Conservation (phyloP, 2,329 filamentous ascomycete genomes). For the Monilinia fructicola region DNA sequence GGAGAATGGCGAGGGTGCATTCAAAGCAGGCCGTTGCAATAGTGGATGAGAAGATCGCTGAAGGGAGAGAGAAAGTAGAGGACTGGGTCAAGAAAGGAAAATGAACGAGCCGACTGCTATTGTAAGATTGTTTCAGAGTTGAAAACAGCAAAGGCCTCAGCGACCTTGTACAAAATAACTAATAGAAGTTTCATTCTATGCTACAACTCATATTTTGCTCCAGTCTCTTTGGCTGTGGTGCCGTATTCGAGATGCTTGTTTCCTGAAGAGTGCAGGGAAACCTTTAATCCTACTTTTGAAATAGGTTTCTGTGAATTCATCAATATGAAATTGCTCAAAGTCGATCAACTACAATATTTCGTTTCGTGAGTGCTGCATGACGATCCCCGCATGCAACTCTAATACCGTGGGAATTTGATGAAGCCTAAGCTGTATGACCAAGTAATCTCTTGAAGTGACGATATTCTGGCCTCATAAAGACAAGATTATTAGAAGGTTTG, state of each 20-base stretch:
- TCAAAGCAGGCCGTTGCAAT: slow-evolving; percentile 67
- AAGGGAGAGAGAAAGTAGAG: slow-evolving; percentile 75
- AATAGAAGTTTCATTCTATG: slow-evolving; percentile 2
- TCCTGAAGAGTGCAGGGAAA: background rate
- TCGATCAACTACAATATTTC: background rate
- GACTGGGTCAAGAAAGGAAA: slow-evolving; percentile 84
- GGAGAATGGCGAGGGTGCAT: slow-evolving; percentile 73
- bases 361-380: background rate
- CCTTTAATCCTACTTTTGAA: background rate
- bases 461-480: too few species aligned
- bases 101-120: slow-evolving; percentile 28
- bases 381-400: background rate
- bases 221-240: background rate
- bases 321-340: background rate
- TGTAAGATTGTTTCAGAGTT: slow-evolving; percentile 2
- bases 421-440: background rate
- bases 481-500: too few species aligned
- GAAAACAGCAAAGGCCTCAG: background rate
- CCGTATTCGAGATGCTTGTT: background rate
- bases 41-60: slow-evolving; percentile 77
- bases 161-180: slow-evolving; percentile 14
- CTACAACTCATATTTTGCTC: background rate
- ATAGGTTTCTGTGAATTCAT: background rate
- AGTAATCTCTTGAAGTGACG: too few species aligned
- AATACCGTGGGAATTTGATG: background rate